phyloP scores from a whole-genome alignment of 1,284 basidiomycete species.

The Leccinum subfulvum region DNA sequence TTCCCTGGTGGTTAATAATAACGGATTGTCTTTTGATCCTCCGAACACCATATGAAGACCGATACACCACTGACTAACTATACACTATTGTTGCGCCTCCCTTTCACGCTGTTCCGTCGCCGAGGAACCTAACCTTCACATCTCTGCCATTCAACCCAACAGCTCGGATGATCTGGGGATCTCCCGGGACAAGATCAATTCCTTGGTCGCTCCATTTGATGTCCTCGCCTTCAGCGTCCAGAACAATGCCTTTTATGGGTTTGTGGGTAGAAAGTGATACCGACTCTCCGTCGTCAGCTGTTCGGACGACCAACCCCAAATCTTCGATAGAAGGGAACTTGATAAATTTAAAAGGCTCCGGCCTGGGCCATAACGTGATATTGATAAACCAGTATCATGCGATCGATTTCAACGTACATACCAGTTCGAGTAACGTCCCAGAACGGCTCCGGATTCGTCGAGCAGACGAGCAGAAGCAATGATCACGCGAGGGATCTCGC shows the following conservation, averaged over 20 bases:
- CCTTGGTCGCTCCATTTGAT: slow-evolving; percentile 84
- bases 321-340: slow-evolving; percentile 66
- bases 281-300: slow-evolving; percentile 56
- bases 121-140: slow-evolving; percentile 67
- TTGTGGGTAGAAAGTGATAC: slow-evolving; percentile 59
- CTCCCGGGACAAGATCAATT: slow-evolving; percentile 82
- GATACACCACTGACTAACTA: slow-evolving; percentile 1
- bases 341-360: slow-evolving; percentile 89
- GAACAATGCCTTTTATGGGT: slow-evolving; percentile 85
- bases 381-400: slow-evolving; percentile 8
- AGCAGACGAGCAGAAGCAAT: slow-evolving; percentile 76
- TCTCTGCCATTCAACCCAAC: slow-evolving; percentile 64
- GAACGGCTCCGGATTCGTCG: slow-evolving; percentile 53
- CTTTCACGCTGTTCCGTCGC: slow-evolving; percentile 65
- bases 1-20: slow-evolving; percentile 42
- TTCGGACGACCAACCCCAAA: slow-evolving; percentile 53
- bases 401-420: slow-evolving; percentile 35
- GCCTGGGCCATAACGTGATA: slow-evolving; percentile 47
- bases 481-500: slow-evolving; percentile 65
- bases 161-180: slow-evolving; percentile 67
- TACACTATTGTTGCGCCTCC: not conserved
- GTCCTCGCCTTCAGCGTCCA: slow-evolving; percentile 74
- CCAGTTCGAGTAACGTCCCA: slow-evolving; percentile 83
- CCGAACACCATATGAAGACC: not conserved
- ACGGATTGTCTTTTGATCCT: slow-evolving; percentile 3